Percentiles rank a stretch among this genome's conserved stretches.
Conservation (phyloP, 495 filamentous ascomycete species). For the Clavariopsis aquatica region DNA sequence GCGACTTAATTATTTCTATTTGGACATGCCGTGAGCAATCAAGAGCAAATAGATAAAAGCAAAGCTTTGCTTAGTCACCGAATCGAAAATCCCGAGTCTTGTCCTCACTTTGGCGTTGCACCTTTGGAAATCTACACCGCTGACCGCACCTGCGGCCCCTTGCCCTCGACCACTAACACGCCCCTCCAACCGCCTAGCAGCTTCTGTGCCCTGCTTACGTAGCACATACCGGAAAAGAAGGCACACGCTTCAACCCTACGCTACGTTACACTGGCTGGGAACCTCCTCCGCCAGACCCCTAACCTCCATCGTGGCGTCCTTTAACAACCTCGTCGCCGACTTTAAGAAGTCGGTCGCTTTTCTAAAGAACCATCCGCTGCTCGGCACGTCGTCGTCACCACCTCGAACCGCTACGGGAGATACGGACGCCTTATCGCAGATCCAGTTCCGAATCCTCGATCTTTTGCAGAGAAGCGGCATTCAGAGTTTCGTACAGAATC, state of each 20-base stretch:
- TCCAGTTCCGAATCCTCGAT: background rate
- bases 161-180: background rate
- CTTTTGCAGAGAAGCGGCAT: conserved; percentile 15
- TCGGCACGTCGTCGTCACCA: conserved; percentile 11
- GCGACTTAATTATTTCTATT: too few species aligned
- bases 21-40: too few species aligned
- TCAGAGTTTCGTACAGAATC: conserved; percentile 19
- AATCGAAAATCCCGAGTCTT: background rate
- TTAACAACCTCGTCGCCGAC: conserved; percentile 22
- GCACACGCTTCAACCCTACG: too few species aligned
- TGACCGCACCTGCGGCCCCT: background rate
- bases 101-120: background rate
- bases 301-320: conserved; percentile 35
- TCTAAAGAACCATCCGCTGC: conserved; percentile 27
- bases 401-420: conserved; percentile 2
- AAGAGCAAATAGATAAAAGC: too few species aligned
- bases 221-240: too few species aligned
- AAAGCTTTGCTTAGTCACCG: background rate
- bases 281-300: background rate
- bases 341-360: conserved; percentile 34
- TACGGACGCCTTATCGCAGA: conserved; percentile 1
- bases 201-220: conserved; percentile 22
- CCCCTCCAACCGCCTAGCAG: conserved; percentile 5
- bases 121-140: conserved; percentile 2
- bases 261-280: too few species aligned